Base-by-base conservation (phyloP, 2,329 filamentous ascomycete genomes). In the Paraconiothyrium sp. region DNA sequence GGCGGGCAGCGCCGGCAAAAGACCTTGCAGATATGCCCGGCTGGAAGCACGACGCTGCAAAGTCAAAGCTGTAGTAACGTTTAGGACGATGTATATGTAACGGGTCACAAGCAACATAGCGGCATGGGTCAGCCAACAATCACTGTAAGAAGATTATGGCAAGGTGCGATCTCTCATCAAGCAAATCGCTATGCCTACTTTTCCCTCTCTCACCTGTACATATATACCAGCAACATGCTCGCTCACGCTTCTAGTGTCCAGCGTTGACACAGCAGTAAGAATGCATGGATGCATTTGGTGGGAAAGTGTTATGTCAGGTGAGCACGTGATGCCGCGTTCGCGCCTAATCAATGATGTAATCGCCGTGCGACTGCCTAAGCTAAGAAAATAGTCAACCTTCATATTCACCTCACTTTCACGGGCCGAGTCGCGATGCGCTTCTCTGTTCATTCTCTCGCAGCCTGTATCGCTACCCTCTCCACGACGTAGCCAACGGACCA, bases 11-110 rank as follows among this genome's bases (percentile, higher is more conserved):
- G 11, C 75, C 71, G 2, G 79, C 81, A 2, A 81, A 81, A 63
- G 82, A 84, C 59, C 73, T 84, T 6, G 77, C 77, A 2, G 80
- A 83, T 59, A 80, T 83, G 80, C 78, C 80, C 4, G 81, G 82
- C 0, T 83, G 82, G 81, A 79, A 76, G 11, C 67, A 71, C 32
- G 69, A 71, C 51, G 54, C 59, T 24, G 24, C 52, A 22, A 46
- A 34, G 24, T 5, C 39, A 27, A 46, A 46, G 8, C 27, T 55
- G 9, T 55, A 44, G 30, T 13, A 27, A 22, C 14, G 30, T 8
- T 24, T 9, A 20, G 20, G 27, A 16, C 4, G 4, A 9, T 2
- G 9, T 34, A n/a, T 39, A 44, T 39, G 35, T 22, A 3, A 30
- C 10, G 43, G 34, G 43, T 39, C 32, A 27, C 9, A 52, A 16